Base-by-base conservation (phyloP, 1,284 basidiomycete species). In the Schizophyllum commune region DNA sequence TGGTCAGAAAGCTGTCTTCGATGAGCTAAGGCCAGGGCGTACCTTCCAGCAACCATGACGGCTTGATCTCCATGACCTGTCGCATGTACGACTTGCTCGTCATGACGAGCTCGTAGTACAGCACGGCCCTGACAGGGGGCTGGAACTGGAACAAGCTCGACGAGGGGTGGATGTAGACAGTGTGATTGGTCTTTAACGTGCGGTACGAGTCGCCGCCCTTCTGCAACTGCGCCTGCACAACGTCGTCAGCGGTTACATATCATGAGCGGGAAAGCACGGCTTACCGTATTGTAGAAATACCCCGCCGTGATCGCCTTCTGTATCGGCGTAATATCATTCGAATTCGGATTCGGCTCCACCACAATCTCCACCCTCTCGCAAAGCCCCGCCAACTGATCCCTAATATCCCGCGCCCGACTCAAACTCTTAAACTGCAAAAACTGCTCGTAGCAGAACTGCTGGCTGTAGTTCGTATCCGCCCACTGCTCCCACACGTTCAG, bases 401-500 rank as follows among this genome's bases (percentile, higher is more conserved):
- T 84, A 66, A 99, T 96, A 74, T 99, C 97, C 56, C 97, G 87
- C 0, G 97, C 96, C 22, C 97, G 84, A 66, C 87, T 90, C 13
- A 99, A 77, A 65, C 91, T 94, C 81, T 99, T 99, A 82, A 93
- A 96, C 75, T 99, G 97, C 59, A 99, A 77, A 75, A 96, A 99
- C 70, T 99, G 95, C 71, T 98, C 95, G 71, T 95, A 94, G 70
- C 93, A 96, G 74, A 93, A 93, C 70, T 94, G 92, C 69, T 95
- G 92, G 27, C 92, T 94, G 73, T 96, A 99, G 69, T 93, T 94
- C 51, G 93, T 93, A 68, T 99, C 96, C 27, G 93, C 93, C 96
- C 96, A 99, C 72, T 98, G 95, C 71, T 98, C 93, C 91, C 94
- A 99, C 6, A 98, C 94, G 71, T 98, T 98, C 53, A 98, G 82